phyloP scores from a whole-genome alignment of 2,329 filamentous ascomycete species.

The Trichoderma cornu-damae region DNA sequence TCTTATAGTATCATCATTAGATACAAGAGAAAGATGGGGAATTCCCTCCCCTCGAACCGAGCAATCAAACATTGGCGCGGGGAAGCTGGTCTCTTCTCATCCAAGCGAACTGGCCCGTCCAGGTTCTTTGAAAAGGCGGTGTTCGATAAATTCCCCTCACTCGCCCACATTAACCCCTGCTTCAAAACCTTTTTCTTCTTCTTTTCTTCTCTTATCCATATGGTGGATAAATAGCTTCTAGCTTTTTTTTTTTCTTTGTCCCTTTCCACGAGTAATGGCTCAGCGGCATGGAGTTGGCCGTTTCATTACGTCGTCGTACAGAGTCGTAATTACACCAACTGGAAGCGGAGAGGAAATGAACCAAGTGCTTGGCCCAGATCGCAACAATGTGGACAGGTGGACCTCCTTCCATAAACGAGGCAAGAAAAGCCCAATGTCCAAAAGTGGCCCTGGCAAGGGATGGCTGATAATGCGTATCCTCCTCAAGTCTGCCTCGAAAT shows the following conservation, averaged over 20 bases:
- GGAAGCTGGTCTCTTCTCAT: slow-evolving; percentile 16
- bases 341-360: background rate
- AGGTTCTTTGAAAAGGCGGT: slow-evolving; percentile 17
- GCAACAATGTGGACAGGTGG: slow-evolving; percentile 6
- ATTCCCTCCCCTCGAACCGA: slow-evolving; percentile 7
- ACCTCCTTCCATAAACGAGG: background rate
- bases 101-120: slow-evolving; percentile 1
- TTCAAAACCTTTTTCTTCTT: background rate
- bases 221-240: slow-evolving; percentile 2
- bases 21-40: slow-evolving; percentile 12
- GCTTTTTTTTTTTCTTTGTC: too few species aligned
- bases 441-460: background rate
- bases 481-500: background rate
- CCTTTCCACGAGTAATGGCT: background rate
- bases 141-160: slow-evolving; percentile 5
- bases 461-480: background rate
- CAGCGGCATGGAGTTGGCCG: background rate
- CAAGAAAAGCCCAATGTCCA: slow-evolving; percentile 4
- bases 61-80: slow-evolving; percentile 14
- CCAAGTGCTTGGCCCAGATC: slow-evolving; percentile 3
- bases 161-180: slow-evolving; percentile 4
- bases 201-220: background rate
- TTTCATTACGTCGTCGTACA: background rate
- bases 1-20: slow-evolving; percentile 10
- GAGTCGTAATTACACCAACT: background rate